A percentile compares a stretch with the other conserved stretches of the same genome.
Conservation (phyloP, 2,329 filamentous ascomycete species). For the Achaetomium macrosporum region DNA sequence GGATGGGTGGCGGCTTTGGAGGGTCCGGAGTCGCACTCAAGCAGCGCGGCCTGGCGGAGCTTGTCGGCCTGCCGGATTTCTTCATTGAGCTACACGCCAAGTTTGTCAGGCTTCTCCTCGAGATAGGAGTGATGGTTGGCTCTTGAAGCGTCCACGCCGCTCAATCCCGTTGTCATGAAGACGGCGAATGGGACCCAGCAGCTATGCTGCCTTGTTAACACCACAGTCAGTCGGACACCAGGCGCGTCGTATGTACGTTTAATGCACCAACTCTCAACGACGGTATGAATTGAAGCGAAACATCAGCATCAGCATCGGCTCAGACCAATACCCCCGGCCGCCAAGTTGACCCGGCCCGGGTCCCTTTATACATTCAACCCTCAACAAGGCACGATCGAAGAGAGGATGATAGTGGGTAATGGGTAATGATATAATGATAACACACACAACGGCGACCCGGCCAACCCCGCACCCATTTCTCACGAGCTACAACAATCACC, state of each 20-base stretch:
- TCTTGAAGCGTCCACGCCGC: conserved; percentile 30
- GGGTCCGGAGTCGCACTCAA: conserved; percentile 51
- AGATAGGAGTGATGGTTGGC: conserved; percentile 50
- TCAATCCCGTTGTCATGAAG: background rate
- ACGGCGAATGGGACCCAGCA: no score
- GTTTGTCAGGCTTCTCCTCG: conserved; percentile 58
- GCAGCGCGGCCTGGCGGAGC: conserved; percentile 57
- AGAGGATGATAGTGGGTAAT: conserved; percentile 5
- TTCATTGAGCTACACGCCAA: conserved; percentile 60
- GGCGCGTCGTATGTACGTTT: no score
- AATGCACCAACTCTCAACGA: no score
- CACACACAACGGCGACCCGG: background rate
- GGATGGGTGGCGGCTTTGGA: conserved; percentile 50
- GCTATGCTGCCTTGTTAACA: no score
- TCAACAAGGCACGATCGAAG: background rate
- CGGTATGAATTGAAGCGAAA: no score
- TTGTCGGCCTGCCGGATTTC: conserved; percentile 61
- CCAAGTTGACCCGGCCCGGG: no score
- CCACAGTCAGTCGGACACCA: no score
- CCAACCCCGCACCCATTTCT: background rate
- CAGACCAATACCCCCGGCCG: no score
- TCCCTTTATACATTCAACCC: no score
- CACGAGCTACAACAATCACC: background rate
- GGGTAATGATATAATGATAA: conserved; percentile 18
- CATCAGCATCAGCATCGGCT: no score